Evolutionary conservation across 352 stramenopile species (phyloP), one percentile per base, ranked within the genome.

Genomic region (Thraustotheca clavata): DNA sequence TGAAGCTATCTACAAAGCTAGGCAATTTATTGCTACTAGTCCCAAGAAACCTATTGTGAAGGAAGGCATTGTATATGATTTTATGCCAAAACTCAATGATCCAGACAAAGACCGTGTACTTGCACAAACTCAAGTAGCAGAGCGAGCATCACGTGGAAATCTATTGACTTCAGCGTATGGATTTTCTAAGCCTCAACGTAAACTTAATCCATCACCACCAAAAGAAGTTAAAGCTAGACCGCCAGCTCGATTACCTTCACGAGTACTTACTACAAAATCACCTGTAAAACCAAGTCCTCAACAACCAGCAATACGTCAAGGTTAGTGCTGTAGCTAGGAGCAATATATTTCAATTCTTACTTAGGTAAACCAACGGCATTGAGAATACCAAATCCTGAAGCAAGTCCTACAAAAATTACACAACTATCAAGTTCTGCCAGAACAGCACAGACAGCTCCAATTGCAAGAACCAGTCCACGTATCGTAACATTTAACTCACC

Each of bases 151-250:
- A 14, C 43, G 43, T 6, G 43, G 43, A 6, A 50, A 50, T 29
- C 43, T 50, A 22, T 29, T 50, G 22, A 50, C 43, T 11, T 52
- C 57, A 8, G 57, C 57, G 36, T 54, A 65, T 41, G 57, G 36
- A 8, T 52, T 52, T 54, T 40, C 57, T 12, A 36, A 50, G 40
- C 38, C 36, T 6, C 43, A 33, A 6, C 6, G 14, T 12, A 50
- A 6, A 14, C 22, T 29, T 22, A 22, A 6, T 22, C 14, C 43
- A 6, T 14, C 43, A 29, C 14, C 43, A 50, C 6, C 6, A 6
- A 14, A 50, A 50, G 43, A 6, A 29, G 14, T 50, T 6, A 50
- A 50, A 14, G 6, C 43, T 6, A 22, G 43, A 6, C 43, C 43
- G 43, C 43, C 43, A 6, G 43, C 43, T 12, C 43, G 43, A 6